Base-by-base conservation (phyloP, 129 eudicot genomes). In the Daucus carota region DNA sequence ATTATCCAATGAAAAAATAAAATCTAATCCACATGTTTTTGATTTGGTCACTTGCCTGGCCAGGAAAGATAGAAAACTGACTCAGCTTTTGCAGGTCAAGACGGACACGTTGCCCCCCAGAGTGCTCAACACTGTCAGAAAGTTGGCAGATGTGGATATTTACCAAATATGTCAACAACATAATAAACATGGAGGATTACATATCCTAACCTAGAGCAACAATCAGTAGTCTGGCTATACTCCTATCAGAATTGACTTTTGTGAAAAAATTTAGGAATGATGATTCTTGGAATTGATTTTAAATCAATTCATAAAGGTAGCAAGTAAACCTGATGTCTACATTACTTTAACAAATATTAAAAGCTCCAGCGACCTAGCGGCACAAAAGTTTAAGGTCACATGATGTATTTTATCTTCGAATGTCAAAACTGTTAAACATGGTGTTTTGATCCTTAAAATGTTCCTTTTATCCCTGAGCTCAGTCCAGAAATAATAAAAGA, bases 41-140 rank as follows among this genome's bases (percentile, higher is more conserved):
- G 46, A 50, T 29, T 29, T 29, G 22, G 5, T 32, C 44, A 47
- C 77, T 13, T 88, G 87, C 99, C 96, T 95, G 99, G 80, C 99
- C 99, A 4, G 99, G 97, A 40, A 95, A 95, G 82, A 95, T 84
- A 40, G 99, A 95, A 84, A 89, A 89, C 13, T 91, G 96, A 79
- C 78, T 88, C 79, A 95, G 38, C 70, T 92, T 95, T 45, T 92
- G 96, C 77, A 95, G 84, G 87, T 95, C 99, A 85, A 95, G 93
- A 72, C 99, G 99, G 57, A 95, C 97, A 40, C 93, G 97, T 82
- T 95, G 97, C 72, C 99, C 99, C 75, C 97, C 99, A 52, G 99
- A 95, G 86, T 95, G 99, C 88, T 89, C 90, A 71, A 92, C 97
- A 76, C 99, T 95, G 90, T 78, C 75, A 46, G 77, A 72, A 67